Conservation (phyloP, 805 yeast species). For the Maudiozyma serrabonitensis region DNA sequence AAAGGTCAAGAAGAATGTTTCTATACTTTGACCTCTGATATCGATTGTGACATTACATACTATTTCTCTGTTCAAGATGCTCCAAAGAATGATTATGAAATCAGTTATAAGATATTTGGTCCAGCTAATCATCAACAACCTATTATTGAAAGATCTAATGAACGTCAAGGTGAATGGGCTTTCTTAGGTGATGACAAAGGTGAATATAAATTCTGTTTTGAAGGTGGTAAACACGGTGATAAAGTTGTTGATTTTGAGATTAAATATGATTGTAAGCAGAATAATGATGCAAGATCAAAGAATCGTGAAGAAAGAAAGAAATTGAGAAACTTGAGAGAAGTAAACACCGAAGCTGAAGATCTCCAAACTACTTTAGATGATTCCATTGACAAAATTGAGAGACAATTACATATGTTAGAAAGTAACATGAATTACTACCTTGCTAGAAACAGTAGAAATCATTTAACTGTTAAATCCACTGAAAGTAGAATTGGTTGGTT, state of each 20-base stretch:
- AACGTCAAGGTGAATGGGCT: constrained; percentile 72
- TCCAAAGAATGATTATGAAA: constrained; percentile 13
- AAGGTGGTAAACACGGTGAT: constrained; percentile 70
- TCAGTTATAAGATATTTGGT: constrained; percentile 25
- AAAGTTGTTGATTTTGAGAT: constrained; percentile 81
- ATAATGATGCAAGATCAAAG: constrained; percentile 46
- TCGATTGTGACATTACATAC: constrained; percentile 47
- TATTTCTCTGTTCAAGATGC: constrained; percentile 27
- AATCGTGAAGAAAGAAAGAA: constrained; percentile 38
- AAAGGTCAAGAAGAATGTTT: constrained; percentile 21
- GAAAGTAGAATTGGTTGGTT: constrained; percentile 54
- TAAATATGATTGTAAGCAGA: constrained; percentile 23
- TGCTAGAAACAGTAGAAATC: constrained; percentile 85
- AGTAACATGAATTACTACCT: constrained; percentile 70
- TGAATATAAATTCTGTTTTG: constrained; percentile 82
- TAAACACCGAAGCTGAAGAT: constrained; percentile 9
- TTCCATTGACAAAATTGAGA: constrained; percentile 49
- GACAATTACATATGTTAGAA: constrained; percentile 46
- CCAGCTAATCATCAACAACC: constrained; percentile 21
- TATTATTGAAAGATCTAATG: constrained; percentile 44
- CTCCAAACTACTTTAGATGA: constrained; percentile 20
- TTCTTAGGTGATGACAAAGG: constrained; percentile 59
- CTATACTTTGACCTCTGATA: constrained; percentile 36
- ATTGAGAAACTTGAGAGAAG: constrained; percentile 11
- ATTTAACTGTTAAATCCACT: constrained; percentile 61